Evolutionary conservation across 495 filamentous ascomycete species (phyloP).

Genomic region (Penicillium robsamsonii): DNA sequence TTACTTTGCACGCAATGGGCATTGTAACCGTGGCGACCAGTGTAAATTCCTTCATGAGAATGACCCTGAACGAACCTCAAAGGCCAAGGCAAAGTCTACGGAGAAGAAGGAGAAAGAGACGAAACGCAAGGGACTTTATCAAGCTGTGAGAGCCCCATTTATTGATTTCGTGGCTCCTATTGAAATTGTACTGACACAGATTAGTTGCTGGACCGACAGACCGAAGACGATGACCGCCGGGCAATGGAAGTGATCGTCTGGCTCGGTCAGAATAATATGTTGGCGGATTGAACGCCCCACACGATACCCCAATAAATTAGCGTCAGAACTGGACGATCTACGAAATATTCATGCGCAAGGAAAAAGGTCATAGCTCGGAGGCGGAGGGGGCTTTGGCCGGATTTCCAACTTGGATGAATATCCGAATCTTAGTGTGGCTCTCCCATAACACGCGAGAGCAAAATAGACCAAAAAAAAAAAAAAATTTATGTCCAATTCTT

Average conservation of each 20-base stretch:
- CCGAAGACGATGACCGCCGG: slow-evolving; percentile 42
- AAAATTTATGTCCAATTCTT: not conserved
- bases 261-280: slow-evolving; percentile 43
- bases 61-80: slow-evolving; percentile 29
- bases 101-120: slow-evolving; percentile 35
- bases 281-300: slow-evolving; percentile 10
- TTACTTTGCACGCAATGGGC: slow-evolving; percentile 46
- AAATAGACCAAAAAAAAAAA: not conserved
- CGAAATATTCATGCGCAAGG: not conserved
- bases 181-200: slow-evolving; percentile 14
- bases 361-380: slow-evolving; percentile 2
- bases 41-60: slow-evolving; percentile 49
- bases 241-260: slow-evolving; percentile 46
- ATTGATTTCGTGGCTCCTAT: not conserved
- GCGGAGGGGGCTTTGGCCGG: slow-evolving; percentile 6
- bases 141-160: slow-evolving; percentile 43
- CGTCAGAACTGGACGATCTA: not conserved
- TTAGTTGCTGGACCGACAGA: slow-evolving; percentile 49
- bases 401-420: slow-evolving; percentile 1
- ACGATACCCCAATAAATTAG: slow-evolving; percentile 12
- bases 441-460: not conserved
- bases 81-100: slow-evolving; percentile 33
- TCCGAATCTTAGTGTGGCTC: slow-evolving; percentile 6
- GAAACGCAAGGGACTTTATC: slow-evolving; percentile 48
- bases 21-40: slow-evolving; percentile 43